phyloP scores from a whole-genome alignment of 768 basidiomycete species.

The Leccinum ochraceum region DNA sequence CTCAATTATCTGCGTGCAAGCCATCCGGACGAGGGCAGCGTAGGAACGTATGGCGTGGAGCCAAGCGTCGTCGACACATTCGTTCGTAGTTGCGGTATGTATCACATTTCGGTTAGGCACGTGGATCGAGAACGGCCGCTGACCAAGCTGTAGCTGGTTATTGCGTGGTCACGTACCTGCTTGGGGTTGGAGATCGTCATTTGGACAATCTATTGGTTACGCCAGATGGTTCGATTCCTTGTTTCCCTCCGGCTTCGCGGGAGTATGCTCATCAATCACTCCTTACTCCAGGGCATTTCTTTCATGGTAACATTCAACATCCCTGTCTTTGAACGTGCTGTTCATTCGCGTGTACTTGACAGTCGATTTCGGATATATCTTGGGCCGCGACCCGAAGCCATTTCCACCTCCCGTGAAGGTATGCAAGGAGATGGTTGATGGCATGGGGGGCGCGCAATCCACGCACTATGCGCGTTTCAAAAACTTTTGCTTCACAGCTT shows the following conservation, averaged over 20 bases:
- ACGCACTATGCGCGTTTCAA: slow-evolving; percentile 97
- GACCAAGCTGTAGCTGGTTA: slow-evolving; percentile 74
- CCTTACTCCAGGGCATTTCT: slow-evolving; percentile 74
- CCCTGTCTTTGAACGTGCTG: background rate
- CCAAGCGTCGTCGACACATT: slow-evolving; percentile 95
- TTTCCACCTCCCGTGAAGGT: slow-evolving; percentile 98
- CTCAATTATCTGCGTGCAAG: slow-evolving; percentile 85
- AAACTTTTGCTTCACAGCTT: slow-evolving; percentile 96
- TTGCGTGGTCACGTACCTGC: slow-evolving; percentile 93
- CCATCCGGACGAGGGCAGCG: slow-evolving; percentile 92
- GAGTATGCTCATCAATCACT: slow-evolving; percentile 5
- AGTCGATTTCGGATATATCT: slow-evolving; percentile 99
- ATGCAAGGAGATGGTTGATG: slow-evolving; percentile 99
- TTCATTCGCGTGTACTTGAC: slow-evolving; percentile 15
- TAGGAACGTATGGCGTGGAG: slow-evolving; percentile 94
- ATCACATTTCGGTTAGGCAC: slow-evolving; percentile 28
- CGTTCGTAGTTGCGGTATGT: slow-evolving; percentile 88
- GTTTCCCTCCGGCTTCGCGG: background rate
- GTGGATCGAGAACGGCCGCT: slow-evolving; percentile 7
- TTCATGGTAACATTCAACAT: slow-evolving; percentile 70
- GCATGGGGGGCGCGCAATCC: slow-evolving; percentile 96
- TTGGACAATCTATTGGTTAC: slow-evolving; percentile 92
- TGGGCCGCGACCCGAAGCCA: slow-evolving; percentile 96
- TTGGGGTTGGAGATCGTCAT: slow-evolving; percentile 97
- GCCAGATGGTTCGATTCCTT: slow-evolving; percentile 68